These are phyloP conservation scores for Cordyceps cateniannulata DNA, from an alignment of 2,329 filamentous ascomycete species.

Conservation along the genomic window DNA sequence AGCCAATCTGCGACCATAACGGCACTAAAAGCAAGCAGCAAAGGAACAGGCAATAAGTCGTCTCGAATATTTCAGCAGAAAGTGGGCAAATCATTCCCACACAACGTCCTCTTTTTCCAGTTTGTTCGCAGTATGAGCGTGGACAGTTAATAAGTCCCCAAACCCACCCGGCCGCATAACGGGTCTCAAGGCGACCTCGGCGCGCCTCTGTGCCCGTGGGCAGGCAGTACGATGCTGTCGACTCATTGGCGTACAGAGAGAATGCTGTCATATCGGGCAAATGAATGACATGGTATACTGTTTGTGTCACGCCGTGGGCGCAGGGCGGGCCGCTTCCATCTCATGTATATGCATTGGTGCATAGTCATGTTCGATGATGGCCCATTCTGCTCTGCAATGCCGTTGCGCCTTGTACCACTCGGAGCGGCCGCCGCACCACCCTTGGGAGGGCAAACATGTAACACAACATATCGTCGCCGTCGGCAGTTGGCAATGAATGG, in stretches of 20 bases:
- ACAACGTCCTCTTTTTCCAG: not conserved
- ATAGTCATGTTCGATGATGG: not conserved
- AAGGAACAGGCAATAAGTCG: not conserved
- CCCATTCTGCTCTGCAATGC: not conserved
- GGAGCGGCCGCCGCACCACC: not conserved
- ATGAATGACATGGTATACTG: not conserved
- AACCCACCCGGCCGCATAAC: slow-evolving; percentile 10
- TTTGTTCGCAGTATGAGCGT: not conserved
- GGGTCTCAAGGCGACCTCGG: slow-evolving; percentile 2
- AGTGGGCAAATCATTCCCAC: not conserved
- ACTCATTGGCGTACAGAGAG: not conserved
- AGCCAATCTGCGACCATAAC: not conserved
- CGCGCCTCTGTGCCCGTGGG: not conserved
- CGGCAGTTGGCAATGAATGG: not conserved
- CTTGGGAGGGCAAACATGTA: not conserved
- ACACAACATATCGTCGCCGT: not conserved
- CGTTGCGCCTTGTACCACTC: not conserved
- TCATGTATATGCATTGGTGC: not conserved
- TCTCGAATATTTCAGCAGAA: not conserved
- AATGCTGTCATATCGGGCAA: not conserved
- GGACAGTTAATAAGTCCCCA: not conserved
- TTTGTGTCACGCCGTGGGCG: not conserved
- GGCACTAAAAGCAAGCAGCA: not conserved
- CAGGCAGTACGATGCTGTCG: not conserved
- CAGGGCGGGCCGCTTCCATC: slow-evolving; percentile 4